Conservation (phyloP, 2,329 filamentous ascomycete genomes). For the Exophiala sp. region DNA sequence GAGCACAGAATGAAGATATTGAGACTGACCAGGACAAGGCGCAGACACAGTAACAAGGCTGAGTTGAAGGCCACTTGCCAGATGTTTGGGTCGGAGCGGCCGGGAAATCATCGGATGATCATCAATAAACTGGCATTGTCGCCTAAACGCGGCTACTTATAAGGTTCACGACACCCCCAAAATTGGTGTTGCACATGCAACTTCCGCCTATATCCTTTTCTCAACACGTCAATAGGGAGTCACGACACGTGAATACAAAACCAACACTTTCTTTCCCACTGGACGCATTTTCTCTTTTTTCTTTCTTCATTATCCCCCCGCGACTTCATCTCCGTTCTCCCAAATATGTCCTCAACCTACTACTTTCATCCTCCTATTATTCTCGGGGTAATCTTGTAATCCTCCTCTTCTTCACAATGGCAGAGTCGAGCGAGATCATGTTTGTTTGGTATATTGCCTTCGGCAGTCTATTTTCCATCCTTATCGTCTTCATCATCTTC, state of each 20-base stretch:
- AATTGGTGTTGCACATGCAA: no score
- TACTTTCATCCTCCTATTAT: neutral
- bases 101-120: neutral
- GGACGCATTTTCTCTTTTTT: no score
- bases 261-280: no score
- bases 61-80: neutral
- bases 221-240: no score
- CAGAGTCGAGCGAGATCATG: neutral
- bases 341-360: neutral
- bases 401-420: neutral
- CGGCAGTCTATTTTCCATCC: neutral
- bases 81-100: neutral
- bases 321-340: neutral
- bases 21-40: neutral
- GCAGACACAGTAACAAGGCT: neutral
- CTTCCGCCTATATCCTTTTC: no score
- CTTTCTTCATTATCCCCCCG: neutral
- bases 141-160: neutral
- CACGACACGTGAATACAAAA: no score
- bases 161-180: no score
- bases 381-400: neutral
- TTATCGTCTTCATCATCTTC: neutral
- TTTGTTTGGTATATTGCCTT: neutral
- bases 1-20: slow-evolving; percentile 30
- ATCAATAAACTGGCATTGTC: neutral